Conservation (phyloP, 1,284 basidiomycete genomes). For the Moniliella sp. region DNA sequence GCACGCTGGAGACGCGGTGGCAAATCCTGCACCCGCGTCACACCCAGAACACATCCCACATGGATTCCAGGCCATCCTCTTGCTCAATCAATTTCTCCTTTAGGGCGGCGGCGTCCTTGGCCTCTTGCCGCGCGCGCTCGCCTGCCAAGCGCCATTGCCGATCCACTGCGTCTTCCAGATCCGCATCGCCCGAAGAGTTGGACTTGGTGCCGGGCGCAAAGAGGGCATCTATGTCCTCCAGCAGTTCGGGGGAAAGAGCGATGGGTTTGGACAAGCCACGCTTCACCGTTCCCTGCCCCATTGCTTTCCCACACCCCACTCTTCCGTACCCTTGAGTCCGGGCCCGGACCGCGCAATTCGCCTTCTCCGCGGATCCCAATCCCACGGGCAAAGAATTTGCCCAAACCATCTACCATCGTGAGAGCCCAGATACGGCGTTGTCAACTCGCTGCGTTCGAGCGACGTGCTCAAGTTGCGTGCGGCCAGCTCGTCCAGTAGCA, state of each 20-base stretch:
- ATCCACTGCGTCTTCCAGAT: conserved; percentile 18
- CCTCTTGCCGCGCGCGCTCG: conserved; percentile 4
- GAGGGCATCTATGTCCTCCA: conserved; percentile 15
- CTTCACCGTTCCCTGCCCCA: conserved; percentile 32
- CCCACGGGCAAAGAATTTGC: conserved; percentile 24
- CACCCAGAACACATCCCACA: conserved; percentile 9
- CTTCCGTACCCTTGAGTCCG: conserved; percentile 22
- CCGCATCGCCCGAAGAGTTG: conserved; percentile 14
- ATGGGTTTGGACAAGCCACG: conserved; percentile 26
- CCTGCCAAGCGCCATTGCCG: conserved; percentile 15
- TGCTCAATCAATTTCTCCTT: conserved; percentile 29
- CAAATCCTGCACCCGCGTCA: conserved; percentile 22
- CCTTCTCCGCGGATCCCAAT: conserved; percentile 24
- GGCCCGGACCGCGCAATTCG: conserved; percentile 24
- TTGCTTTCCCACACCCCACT: conserved; percentile 30
- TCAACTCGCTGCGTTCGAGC: conserved; percentile 18
- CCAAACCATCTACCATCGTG: conserved; percentile 17
- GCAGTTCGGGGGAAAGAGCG: conserved; percentile 9
- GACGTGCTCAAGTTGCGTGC: conserved; percentile 20
- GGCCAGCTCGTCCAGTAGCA: conserved; percentile 23
- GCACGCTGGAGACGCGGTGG: conserved; percentile 21
- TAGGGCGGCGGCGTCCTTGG: conserved; percentile 8
- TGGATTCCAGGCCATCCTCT: conserved; percentile 25
- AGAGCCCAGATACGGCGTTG: conserved; percentile 20
- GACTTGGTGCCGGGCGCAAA: conserved; percentile 14